Evolutionary conservation across 768 basidiomycete species (phyloP).

Genomic region (Tylopilus subfusipes): DNA sequence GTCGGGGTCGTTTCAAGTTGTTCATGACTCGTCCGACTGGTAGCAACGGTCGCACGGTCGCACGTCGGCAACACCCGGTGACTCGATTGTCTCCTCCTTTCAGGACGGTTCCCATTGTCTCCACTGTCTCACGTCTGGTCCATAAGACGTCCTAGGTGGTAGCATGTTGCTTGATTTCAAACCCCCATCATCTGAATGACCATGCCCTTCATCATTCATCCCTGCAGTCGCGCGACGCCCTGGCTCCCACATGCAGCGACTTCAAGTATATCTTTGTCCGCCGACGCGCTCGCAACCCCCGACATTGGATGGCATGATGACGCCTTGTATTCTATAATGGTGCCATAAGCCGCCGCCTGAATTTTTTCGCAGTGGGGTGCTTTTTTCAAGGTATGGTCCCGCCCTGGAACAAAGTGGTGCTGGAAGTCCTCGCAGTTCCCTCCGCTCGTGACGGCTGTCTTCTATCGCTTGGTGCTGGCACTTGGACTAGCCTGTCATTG

Average conservation of each 20-base stretch:
- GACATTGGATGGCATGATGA: conserved; percentile 6
- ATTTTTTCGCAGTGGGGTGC: background rate
- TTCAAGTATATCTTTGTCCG: background rate
- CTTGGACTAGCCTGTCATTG: background rate
- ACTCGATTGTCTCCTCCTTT: background rate
- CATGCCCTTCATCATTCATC: background rate
- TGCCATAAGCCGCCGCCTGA: background rate
- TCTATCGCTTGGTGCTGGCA: background rate
- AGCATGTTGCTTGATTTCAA: conserved; percentile 5
- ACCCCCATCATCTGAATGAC: conserved; percentile 9
- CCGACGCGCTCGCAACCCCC: background rate
- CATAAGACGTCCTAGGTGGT: background rate
- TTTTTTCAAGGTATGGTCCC: background rate
- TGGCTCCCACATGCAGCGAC: background rate
- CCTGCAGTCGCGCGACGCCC: background rate
- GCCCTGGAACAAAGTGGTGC: conserved; percentile 1
- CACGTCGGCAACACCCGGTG: conserved; percentile 1
- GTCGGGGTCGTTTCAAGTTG: too few species aligned
- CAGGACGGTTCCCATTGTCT: background rate
- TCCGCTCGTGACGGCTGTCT: background rate
- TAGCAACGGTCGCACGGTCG: background rate
- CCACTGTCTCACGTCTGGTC: background rate
- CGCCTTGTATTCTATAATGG: conserved; percentile 22
- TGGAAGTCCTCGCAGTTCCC: background rate
- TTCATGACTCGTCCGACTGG: background rate